Evolutionary conservation across 345 rosid species (phyloP).

Genomic region (Kandelia obovata): DNA sequence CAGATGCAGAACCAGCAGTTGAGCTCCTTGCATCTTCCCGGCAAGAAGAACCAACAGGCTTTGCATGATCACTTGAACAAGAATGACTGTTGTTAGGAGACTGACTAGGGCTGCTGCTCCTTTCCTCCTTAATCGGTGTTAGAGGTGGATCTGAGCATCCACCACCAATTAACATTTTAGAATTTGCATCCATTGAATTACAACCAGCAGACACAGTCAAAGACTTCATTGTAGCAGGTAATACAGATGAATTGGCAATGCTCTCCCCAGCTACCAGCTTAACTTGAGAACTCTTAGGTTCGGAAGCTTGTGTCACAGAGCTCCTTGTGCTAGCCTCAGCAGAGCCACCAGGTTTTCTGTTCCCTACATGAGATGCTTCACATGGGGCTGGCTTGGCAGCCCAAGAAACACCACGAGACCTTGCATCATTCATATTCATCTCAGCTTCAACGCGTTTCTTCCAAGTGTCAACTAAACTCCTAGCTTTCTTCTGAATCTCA

Average conservation of each 20-base stretch:
- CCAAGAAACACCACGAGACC: conserved; percentile 62
- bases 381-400: conserved; percentile 57
- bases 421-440: conserved; percentile 58
- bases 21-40: conserved; percentile 70
- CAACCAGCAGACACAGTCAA: conserved; percentile 40
- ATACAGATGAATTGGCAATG: conserved; percentile 42
- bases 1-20: conserved; percentile 46
- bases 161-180: conserved; percentile 31
- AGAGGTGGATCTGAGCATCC: conserved; percentile 45
- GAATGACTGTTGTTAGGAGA: conserved; percentile 77
- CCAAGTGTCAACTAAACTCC: conserved; percentile 92
- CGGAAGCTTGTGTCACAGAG: conserved; percentile 47
- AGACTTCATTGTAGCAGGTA: conserved; percentile 57
- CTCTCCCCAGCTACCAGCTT: conserved; percentile 59
- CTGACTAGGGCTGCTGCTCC: conserved; percentile 77
- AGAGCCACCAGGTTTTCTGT: conserved; percentile 49
- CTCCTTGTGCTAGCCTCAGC: conserved; percentile 59
- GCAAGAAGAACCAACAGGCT: conserved; percentile 44
- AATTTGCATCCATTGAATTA: conserved; percentile 48
- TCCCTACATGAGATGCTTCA: conserved; percentile 53
- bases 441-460: conserved; percentile 95
- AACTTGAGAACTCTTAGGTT: conserved; percentile 54
- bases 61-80: conserved; percentile 63
- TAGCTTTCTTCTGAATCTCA: conserved; percentile 86
- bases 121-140: conserved; percentile 53